These are phyloP conservation scores for Inosperma sp. DNA, from an alignment of 768 basidiomycete genomes.

Conservation along the genomic window DNA sequence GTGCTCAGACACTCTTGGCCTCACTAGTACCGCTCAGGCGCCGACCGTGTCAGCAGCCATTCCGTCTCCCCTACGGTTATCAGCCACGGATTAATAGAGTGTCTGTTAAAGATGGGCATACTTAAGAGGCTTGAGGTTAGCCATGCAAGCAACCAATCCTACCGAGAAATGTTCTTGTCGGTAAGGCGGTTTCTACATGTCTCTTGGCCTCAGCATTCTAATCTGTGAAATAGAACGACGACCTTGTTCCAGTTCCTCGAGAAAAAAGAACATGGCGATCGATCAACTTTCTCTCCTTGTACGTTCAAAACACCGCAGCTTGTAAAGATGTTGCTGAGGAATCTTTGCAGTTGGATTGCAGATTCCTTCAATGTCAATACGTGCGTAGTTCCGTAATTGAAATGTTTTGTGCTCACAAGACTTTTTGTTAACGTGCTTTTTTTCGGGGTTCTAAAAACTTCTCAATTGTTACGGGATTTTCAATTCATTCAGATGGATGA, in stretches of 20 bases:
- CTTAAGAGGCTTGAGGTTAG: slow-evolving; percentile 47
- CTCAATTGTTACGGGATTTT: slow-evolving; percentile 7
- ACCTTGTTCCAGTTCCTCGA: slow-evolving; percentile 62
- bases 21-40: too few relatives aligned
- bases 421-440: not conserved
- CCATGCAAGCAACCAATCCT: slow-evolving; percentile 49
- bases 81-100: not conserved
- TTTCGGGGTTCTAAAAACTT: not conserved
- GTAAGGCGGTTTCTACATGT: slow-evolving; percentile 29
- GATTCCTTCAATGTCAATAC: slow-evolving; percentile 79
- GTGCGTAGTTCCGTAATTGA: slow-evolving; percentile 34
- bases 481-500: slow-evolving; percentile 57
- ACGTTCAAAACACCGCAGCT: slow-evolving; percentile 20
- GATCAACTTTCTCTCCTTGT: slow-evolving; percentile 67
- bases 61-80: not conserved
- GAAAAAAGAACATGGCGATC: slow-evolving; percentile 62
- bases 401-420: not conserved
- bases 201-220: slow-evolving; percentile 8
- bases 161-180: slow-evolving; percentile 53
- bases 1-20: too few relatives aligned
- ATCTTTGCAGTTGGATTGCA: slow-evolving; percentile 64
- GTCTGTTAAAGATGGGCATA: slow-evolving; percentile 26
- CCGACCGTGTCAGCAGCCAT: not conserved
- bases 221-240: slow-evolving; percentile 51
- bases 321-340: slow-evolving; percentile 1